These are phyloP conservation scores for Wickerhamiella azyma DNA, from an alignment of 805 yeast genomes.

Conservation along the genomic window DNA sequence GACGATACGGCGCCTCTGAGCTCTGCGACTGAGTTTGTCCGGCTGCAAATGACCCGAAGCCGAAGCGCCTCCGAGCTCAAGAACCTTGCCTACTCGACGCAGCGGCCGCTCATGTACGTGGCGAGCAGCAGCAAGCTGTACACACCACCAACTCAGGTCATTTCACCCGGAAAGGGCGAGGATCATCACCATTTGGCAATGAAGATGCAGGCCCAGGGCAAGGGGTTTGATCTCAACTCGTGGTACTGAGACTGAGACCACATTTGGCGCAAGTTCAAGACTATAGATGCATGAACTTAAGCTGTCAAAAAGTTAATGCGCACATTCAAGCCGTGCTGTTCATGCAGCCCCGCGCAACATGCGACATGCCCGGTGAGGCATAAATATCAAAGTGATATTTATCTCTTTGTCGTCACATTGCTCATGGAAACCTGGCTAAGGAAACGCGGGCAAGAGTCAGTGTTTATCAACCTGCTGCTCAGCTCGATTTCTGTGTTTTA, in stretches of 20 bases:
- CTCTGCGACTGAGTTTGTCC: constrained; percentile 3
- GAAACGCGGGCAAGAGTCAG: background rate
- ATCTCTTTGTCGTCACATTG: too few relatives aligned
- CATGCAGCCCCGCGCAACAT: too few relatives aligned
- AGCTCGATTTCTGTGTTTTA: constrained; percentile 1
- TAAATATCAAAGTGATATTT: too few relatives aligned
- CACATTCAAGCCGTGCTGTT: too few relatives aligned
- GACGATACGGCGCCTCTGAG: constrained; percentile 6
- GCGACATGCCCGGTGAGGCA: too few relatives aligned
- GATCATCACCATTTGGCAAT: background rate
- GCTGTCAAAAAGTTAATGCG: too few relatives aligned
- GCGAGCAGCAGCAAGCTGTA: background rate
- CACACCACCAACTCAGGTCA: background rate
- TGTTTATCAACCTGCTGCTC: background rate
- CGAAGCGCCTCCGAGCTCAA: background rate
- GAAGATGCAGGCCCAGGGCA: background rate
- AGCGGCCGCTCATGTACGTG: background rate
- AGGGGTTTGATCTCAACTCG: background rate
- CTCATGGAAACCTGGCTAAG: background rate
- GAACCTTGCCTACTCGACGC: background rate
- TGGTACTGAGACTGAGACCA: background rate
- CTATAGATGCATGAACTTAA: too few relatives aligned
- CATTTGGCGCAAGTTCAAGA: too few relatives aligned
- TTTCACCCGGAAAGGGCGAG: background rate
- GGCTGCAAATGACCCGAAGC: background rate